Conservation (phyloP, 1,284 basidiomycete species). For the Cutaneotrichosporon spelunceum region DNA sequence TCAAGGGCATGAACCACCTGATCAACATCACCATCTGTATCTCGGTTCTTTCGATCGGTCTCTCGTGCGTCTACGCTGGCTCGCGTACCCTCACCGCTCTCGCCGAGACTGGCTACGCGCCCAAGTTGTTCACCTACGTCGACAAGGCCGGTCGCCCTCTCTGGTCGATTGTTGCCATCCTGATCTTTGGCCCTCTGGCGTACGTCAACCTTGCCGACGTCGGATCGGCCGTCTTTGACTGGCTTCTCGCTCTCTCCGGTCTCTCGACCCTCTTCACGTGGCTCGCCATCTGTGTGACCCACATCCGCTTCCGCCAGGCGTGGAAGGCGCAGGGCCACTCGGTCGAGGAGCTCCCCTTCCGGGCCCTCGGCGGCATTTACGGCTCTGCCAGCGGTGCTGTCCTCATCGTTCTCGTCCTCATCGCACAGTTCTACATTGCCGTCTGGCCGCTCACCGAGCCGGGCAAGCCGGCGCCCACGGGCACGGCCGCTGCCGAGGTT, state of each 20-base stretch:
- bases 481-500: conserved; percentile 38
- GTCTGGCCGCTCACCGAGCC: conserved; percentile 25
- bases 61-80: conserved; percentile 49
- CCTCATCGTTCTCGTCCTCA: conserved; percentile 42
- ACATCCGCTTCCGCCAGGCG: conserved; percentile 53
- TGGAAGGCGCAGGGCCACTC: conserved; percentile 50
- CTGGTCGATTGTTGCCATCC: conserved; percentile 50
- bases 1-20: conserved; percentile 53
- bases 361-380: conserved; percentile 50
- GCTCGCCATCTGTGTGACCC: conserved; percentile 34
- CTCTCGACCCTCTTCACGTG: conserved; percentile 57
- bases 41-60: conserved; percentile 48
- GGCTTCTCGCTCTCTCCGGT: conserved; percentile 56
- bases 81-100: conserved; percentile 48
- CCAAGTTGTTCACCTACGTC: conserved; percentile 53
- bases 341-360: conserved; percentile 55
- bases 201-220: conserved; percentile 51
- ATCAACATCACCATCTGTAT: conserved; percentile 55
- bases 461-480: too few species aligned
- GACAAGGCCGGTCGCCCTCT: conserved; percentile 57
- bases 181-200: conserved; percentile 49
- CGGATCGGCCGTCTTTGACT: conserved; percentile 43
- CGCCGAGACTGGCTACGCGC: conserved; percentile 53
- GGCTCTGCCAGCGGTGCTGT: conserved; percentile 53
- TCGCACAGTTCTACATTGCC: conserved; percentile 48